Conservation (phyloP, 192 early-diverging fungal species). For the Haplosporangium gracile region DNA sequence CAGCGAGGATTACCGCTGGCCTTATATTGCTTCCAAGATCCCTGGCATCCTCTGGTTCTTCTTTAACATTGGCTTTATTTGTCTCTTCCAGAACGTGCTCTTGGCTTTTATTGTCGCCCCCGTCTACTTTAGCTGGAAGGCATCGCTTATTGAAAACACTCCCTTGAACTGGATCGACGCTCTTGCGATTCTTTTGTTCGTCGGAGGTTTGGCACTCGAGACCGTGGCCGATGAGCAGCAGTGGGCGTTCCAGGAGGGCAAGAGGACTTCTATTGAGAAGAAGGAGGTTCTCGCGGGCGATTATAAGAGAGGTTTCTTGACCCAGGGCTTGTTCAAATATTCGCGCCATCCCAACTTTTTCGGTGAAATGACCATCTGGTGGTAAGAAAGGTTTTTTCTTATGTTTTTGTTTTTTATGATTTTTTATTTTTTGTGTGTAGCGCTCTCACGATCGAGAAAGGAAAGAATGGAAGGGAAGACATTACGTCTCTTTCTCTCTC, state of each 20-base stretch:
- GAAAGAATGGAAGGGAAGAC: background rate
- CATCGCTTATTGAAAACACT: background rate
- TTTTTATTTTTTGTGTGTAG: conserved; percentile 1
- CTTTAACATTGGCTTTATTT: conserved; percentile 84
- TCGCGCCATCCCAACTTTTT: conserved; percentile 91
- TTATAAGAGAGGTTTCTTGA: conserved; percentile 76
- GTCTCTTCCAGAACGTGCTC: conserved; percentile 79
- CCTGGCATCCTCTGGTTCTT: conserved; percentile 26
- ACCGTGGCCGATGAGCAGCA: conserved; percentile 87
- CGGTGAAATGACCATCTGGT: conserved; percentile 81
- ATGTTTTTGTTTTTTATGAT: conserved; percentile 15
- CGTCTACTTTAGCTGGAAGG: conserved; percentile 56
- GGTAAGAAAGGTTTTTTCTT: conserved; percentile 33
- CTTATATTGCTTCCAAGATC: conserved; percentile 46
- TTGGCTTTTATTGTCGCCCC: conserved; percentile 72
- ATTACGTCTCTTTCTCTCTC: background rate
- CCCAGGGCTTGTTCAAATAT: conserved; percentile 78
- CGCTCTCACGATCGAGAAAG: background rate
- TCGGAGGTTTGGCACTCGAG: conserved; percentile 69
- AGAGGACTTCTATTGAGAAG: conserved; percentile 57
- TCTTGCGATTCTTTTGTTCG: conserved; percentile 57
- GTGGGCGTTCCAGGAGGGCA: conserved; percentile 75
- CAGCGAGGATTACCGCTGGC: conserved; percentile 86
- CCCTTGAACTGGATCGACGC: conserved; percentile 63
- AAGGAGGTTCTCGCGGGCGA: conserved; percentile 56